Evolutionary conservation across 176 grass and related monocot species (phyloP), one percentile per base, ranked within the genome.

Genomic region (Oryza nivara): DNA sequence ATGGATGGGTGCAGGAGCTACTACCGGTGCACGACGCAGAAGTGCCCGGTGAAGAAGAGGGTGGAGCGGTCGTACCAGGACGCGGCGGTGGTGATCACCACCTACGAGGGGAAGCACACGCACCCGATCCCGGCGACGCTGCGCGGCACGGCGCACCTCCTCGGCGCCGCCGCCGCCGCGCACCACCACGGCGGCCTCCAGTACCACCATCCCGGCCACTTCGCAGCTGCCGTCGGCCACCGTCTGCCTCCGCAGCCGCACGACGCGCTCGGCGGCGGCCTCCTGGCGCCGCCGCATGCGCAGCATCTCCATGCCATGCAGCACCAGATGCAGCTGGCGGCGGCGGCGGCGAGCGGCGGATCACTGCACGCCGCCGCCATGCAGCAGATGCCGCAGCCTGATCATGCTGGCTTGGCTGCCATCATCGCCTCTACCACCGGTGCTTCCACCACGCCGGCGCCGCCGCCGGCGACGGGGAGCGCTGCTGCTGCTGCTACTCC

Each of bases 41-140:
- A 94, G 87, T 99, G 96, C 67, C 80, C 88, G 2, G 96, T 99
- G 89, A 99, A 99, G 96, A 99, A 99, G 93, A 85, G 96, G 78
- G 96, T 99, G 74, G 96, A 99, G 96, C 82, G 96, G 75, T 94
- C 93, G 51, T 88, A 74, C 73, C 88, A 96, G 58, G 93, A 99
- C 79, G 81, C 96, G 20, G 81, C 83, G 14, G 85, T 94, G 9
- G 96, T 99, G 75, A 89, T 99, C 79, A 99, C 96, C 67, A 99
- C 96, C 23, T 99, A 99, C 82, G 96, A 99, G 84, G 96, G 96
- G 43, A 91, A 91, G 73, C 96, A 99, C 83, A 89, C 70, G 11
- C 96, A 99, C 76, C 93, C 89, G 46, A 94, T 86, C 89, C 96
- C 96, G 0, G 58, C 86, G 54, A 94, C 89, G 72, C 76, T 92